Base-by-base conservation (phyloP, 2,329 filamentous ascomycete species). In the Phaeosphaeriaceae sp. region DNA sequence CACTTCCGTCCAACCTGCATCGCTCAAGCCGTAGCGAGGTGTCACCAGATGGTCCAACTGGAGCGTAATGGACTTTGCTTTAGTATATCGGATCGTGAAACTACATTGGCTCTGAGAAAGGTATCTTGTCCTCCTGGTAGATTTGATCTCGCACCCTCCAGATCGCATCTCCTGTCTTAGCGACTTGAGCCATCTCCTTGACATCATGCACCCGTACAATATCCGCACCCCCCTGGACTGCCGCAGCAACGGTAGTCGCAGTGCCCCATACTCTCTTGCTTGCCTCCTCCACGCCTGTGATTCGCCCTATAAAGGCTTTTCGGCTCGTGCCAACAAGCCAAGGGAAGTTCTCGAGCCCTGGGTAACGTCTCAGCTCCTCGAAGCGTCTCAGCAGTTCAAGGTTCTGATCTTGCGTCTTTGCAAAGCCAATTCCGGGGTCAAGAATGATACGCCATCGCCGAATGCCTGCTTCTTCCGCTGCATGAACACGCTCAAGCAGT, bases 181-280 rank as follows among this genome's bases (percentile, higher is more conserved):
- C 88, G 30, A 97, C 93, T 78, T 93, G 86, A 43, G 80, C 83
- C 94, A 98, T 98, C 81, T 95, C 91, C 56, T 83, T 79, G 15
- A 94, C 91, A 81, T 98, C 94, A 79, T 99, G 95, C 44, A 99
- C 93, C 52, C 95, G 85, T 48, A 98, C 89, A 58, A 99, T 88
- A 81, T 98, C 94, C 23, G 94, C 94, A 2, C 95, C 95, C 7
- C 92, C 92, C 61, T 90, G 88, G 28, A 99, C 85, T 48, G 93
- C 92, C 7, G 93, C 93, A 2, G 91, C 90, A 9, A 98, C 91
- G 0, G 93, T 92, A 11, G 92, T 93, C 11, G 93, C 94, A 2
- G 95, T 98, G 11, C 95, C 95, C 88, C 89, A 95, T 9, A 85
- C 83, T 61, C 94, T 85, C 67, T 93, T 86, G 60, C 83, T 84